Evolutionary conservation across 2,329 filamentous ascomycete species (phyloP).

Genomic region (Fonsecaea multimorphosa): DNA sequence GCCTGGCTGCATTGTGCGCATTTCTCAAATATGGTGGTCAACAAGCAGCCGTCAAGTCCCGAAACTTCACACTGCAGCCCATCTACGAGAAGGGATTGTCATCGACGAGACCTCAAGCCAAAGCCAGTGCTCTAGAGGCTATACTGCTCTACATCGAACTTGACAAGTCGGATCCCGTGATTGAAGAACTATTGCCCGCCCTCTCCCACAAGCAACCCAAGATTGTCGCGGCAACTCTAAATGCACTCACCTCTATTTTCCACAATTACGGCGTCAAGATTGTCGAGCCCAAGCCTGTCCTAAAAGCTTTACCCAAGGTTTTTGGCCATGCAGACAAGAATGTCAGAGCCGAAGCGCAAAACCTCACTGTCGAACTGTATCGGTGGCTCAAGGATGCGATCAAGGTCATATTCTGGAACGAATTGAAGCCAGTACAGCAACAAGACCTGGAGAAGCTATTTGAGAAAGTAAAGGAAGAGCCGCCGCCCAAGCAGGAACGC

Average conservation of each 20-base stretch:
- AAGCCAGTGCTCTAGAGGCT: conserved; percentile 83
- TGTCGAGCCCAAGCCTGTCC: conserved; percentile 87
- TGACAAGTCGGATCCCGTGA: conserved; percentile 80
- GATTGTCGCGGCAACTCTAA: conserved; percentile 75
- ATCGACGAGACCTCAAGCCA: conserved; percentile 85
- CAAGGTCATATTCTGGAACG: conserved; percentile 97
- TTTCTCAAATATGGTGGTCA: conserved; percentile 90
- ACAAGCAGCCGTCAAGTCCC: conserved; percentile 71
- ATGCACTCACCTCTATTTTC: conserved; percentile 80
- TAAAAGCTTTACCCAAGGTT: conserved; percentile 85
- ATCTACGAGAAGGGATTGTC: conserved; percentile 91
- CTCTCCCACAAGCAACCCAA: conserved; percentile 91
- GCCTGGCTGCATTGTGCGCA: conserved; percentile 81
- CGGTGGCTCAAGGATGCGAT: conserved; percentile 96
- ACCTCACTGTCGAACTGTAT: conserved; percentile 90
- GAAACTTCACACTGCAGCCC: conserved; percentile 73
- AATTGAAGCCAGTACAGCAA: conserved; percentile 94
- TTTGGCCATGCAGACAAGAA: conserved; percentile 99
- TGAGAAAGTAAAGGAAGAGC: conserved; percentile 87
- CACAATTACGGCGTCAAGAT: conserved; percentile 95
- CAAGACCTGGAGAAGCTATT: conserved; percentile 92
- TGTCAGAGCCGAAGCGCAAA: conserved; percentile 90
- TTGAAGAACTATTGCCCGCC: conserved; percentile 86
- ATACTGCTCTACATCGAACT: conserved; percentile 88
- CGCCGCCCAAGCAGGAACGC: conserved; percentile 85